phyloP scores from a whole-genome alignment of 768 basidiomycete species.

The Collybia sordida region DNA sequence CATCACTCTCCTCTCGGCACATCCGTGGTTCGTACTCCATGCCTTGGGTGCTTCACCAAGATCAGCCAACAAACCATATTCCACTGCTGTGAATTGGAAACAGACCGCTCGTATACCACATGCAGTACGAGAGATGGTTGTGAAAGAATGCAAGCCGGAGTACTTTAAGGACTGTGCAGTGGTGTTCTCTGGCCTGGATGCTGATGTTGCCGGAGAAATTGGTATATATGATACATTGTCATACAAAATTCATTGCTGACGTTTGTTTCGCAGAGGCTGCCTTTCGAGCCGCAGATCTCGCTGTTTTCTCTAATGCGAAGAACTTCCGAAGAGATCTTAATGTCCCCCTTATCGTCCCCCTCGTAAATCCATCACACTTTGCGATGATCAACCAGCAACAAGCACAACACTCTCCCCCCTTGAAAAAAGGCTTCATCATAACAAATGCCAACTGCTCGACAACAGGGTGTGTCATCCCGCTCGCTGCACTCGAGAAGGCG shows the following conservation, averaged over 20 bases:
- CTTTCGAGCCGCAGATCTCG: constrained; percentile 83
- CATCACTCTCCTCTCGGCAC: constrained; percentile 79
- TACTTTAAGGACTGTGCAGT: constrained; percentile 80
- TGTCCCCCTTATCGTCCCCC: constrained; percentile 94
- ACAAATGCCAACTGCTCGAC: constrained; percentile 99
- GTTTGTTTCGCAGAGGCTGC: constrained; percentile 60
- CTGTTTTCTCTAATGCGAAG: constrained; percentile 97
- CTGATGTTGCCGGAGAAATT: constrained; percentile 92
- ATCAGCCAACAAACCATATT: constrained; percentile 84
- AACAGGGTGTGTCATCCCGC: constrained; percentile 89
- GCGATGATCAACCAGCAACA: constrained; percentile 84
- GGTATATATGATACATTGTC: constrained; percentile 48
- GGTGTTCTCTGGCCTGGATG: constrained; percentile 95
- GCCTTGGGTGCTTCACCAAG: constrained; percentile 86
- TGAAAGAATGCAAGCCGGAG: constrained; percentile 75
- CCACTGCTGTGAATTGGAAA: constrained; percentile 82
- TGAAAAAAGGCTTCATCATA: constrained; percentile 89
- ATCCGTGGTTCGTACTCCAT: constrained; percentile 89
- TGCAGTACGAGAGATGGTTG: constrained; percentile 57
- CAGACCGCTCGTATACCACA: constrained; percentile 75
- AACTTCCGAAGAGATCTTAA: constrained; percentile 90
- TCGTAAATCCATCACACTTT: constrained; percentile 88
- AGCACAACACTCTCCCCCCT: constrained; percentile 59
- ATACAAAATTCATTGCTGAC: constrained; percentile 2
- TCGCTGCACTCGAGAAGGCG: constrained; percentile 82